Conservation (phyloP, 139 green algal species). For the Chlorella sp. region DNA sequence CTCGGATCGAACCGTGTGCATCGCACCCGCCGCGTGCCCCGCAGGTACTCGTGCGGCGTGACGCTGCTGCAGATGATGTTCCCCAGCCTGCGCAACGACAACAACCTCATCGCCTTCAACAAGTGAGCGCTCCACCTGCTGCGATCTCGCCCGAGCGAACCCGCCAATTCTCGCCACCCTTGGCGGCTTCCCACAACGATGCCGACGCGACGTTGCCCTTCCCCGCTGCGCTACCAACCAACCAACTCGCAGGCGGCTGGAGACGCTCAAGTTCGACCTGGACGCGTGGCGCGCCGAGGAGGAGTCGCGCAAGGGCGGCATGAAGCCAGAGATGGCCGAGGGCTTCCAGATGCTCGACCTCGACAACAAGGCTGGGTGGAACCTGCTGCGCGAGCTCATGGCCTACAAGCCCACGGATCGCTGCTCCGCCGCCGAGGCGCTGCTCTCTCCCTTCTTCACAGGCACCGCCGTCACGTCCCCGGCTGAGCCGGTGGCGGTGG, state of each 20-base stretch:
- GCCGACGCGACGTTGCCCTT: too few species aligned
- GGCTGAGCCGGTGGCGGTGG: too few species aligned
- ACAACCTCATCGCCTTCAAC: constrained; percentile 58
- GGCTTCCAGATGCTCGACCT: constrained; percentile 72
- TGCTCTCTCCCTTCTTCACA: constrained; percentile 3
- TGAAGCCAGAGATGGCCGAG: constrained; percentile 43
- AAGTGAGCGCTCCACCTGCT: too few species aligned
- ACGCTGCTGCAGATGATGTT: constrained; percentile 77
- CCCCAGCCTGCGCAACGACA: constrained; percentile 63
- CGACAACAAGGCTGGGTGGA: constrained; percentile 60
- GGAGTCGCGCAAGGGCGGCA: constrained; percentile 34
- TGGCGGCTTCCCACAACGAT: too few species aligned
- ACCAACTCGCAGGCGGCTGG: background rate
- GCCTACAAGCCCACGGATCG: constrained; percentile 26
- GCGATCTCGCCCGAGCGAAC: too few species aligned
- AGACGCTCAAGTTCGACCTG: constrained; percentile 27
- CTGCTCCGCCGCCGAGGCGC: constrained; percentile 1
- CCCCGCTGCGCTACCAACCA: background rate
- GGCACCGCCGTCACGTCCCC: background rate
- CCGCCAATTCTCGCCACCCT: too few species aligned
- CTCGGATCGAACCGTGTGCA: too few species aligned
- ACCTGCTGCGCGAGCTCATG: constrained; percentile 48
- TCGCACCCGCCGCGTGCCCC: too few species aligned
- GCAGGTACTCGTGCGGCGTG: constrained; percentile 62
- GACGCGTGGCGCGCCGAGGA: constrained; percentile 29